phyloP scores from a whole-genome alignment of 1,284 basidiomycete genomes.

The Acaromyces ingoldii region DNA sequence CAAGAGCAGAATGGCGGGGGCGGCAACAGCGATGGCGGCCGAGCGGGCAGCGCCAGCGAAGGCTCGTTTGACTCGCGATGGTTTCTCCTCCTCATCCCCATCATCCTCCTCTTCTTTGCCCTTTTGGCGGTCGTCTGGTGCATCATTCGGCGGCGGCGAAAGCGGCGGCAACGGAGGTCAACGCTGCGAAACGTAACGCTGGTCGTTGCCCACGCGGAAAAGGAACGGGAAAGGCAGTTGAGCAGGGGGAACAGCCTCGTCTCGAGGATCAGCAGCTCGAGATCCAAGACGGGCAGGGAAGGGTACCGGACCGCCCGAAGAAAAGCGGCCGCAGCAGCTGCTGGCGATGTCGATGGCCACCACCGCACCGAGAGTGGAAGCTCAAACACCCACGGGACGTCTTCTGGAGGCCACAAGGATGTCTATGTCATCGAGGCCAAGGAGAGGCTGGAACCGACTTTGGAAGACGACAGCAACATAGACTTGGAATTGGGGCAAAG shows the following conservation, averaged over 20 bases:
- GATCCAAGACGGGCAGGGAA: too few relatives aligned
- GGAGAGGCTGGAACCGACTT: too few relatives aligned
- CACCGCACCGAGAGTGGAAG: too few relatives aligned
- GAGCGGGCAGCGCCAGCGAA: too few relatives aligned
- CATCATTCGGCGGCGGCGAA: not conserved
- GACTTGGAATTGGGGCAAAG: too few relatives aligned
- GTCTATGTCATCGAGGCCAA: too few relatives aligned
- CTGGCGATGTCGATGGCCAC: too few relatives aligned
- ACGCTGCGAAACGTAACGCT: slow-evolving; percentile 1
- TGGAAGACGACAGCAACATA: not conserved
- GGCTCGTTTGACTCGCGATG: slow-evolving; percentile 15
- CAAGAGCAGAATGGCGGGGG: too few relatives aligned
- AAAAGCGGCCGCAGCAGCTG: not conserved
- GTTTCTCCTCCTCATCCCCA: slow-evolving; percentile 12
- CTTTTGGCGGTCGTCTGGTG: not conserved
- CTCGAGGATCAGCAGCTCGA: not conserved
- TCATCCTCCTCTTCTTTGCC: not conserved
- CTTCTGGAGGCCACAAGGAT: too few relatives aligned
- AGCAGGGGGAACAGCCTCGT: not conserved
- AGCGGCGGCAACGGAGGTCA: not conserved
- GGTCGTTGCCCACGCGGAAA: not conserved
- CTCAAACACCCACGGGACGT: too few relatives aligned
- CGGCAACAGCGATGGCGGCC: too few relatives aligned
- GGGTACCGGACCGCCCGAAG: not conserved
- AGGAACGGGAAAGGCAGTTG: not conserved